Conservation (phyloP, 306 rosid genomes). For the Vigna nakashimae region DNA sequence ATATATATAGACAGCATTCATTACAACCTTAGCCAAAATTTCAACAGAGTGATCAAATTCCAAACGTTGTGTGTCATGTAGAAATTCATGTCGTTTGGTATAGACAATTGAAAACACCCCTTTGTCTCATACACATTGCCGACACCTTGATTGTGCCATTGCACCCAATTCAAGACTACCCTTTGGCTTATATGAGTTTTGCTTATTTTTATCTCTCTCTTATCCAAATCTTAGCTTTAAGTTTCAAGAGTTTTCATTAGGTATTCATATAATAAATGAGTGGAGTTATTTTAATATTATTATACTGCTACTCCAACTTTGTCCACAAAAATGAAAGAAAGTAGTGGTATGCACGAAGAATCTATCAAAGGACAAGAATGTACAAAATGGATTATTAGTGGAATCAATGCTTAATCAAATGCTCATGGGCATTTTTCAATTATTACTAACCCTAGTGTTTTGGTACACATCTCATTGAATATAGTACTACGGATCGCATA, state of each 20-base stretch:
- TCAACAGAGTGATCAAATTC: constrained; percentile 32
- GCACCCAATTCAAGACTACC: constrained; percentile 20
- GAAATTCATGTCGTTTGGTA: constrained; percentile 6
- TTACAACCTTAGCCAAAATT: constrained; percentile 20
- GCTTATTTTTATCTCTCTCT: background rate
- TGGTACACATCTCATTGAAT: background rate
- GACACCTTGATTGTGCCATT: constrained; percentile 47
- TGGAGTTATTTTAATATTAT: background rate
- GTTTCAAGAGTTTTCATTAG: background rate
- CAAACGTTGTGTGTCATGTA: background rate
- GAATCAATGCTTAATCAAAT: constrained; percentile 5
- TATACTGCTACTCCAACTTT: background rate
- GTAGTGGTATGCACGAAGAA: constrained; percentile 17
- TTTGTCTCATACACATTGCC: constrained; percentile 17
- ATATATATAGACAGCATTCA: background rate
- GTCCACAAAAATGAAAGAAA: too few species aligned
- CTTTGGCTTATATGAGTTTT: constrained; percentile 21
- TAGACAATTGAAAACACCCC: background rate
- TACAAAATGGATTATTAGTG: constrained; percentile 1
- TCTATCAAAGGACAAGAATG: constrained; percentile 1
- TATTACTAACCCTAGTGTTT: background rate
- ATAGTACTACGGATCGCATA: background rate
- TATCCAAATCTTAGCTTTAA: background rate
- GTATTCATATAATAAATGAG: background rate
- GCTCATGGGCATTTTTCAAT: background rate